phyloP scores from a whole-genome alignment of 345 rosid genomes.

The Noccaea caerulescens region DNA sequence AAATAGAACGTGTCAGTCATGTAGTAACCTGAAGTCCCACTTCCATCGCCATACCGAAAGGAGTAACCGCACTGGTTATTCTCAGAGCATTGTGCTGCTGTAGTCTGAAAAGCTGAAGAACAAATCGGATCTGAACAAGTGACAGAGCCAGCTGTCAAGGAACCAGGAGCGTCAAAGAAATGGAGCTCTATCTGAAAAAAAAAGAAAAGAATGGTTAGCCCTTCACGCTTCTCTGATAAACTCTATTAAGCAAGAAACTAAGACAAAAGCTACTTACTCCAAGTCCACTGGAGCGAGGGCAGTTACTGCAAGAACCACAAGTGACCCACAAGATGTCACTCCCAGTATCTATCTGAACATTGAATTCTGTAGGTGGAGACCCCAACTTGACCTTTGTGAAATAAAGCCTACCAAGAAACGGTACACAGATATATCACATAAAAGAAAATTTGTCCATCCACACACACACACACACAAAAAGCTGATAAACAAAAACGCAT shows the following conservation, averaged over 20 bases:
- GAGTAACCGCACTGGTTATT: slow-evolving; percentile 80
- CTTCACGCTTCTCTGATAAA: slow-evolving; percentile 15
- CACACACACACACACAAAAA: neutral
- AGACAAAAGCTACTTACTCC: slow-evolving; percentile 59
- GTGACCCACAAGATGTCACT: slow-evolving; percentile 93
- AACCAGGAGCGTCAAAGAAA: slow-evolving; percentile 69
- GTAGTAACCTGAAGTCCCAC: slow-evolving; percentile 93
- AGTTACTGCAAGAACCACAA: slow-evolving; percentile 78
- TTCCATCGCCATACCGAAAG: slow-evolving; percentile 90
- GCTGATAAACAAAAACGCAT: slow-evolving; percentile 19
- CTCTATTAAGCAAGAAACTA: slow-evolving; percentile 6
- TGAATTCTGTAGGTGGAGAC: slow-evolving; percentile 93
- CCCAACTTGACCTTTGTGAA: slow-evolving; percentile 94
- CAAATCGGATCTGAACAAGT: slow-evolving; percentile 61
- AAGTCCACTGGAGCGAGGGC: slow-evolving; percentile 88
- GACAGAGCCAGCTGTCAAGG: slow-evolving; percentile 67
- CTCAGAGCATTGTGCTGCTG: slow-evolving; percentile 70
- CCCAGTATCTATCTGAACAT: slow-evolving; percentile 98
- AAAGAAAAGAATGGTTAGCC: slow-evolving; percentile 22
- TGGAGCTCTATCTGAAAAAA: slow-evolving; percentile 71
- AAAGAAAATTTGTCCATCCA: neutral
- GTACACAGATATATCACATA: slow-evolving; percentile 29
- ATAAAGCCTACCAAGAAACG: slow-evolving; percentile 69
- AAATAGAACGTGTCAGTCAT: slow-evolving; percentile 70
- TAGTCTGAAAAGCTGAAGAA: slow-evolving; percentile 59